Conservation (phyloP, 257 asterid species). For the Capsicum baccatum region DNA sequence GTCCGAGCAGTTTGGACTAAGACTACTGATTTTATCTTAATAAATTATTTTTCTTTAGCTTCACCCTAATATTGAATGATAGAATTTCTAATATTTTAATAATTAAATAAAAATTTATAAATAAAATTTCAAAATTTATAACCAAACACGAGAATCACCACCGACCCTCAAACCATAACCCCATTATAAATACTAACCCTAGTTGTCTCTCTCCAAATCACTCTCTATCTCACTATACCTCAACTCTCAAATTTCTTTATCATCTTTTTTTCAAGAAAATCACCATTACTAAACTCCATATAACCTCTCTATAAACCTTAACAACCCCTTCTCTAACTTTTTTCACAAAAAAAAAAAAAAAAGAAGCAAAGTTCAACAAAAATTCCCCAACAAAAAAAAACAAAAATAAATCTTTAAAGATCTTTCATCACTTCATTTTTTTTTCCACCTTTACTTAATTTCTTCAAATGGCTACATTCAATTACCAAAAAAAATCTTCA, state of each 20-base stretch:
- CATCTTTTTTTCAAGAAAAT: not conserved
- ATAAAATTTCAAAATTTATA: too few relatives aligned
- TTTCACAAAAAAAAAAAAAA: too few relatives aligned
- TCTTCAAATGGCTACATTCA: constrained; percentile 7
- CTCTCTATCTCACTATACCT: not conserved
- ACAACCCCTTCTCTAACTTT: not conserved
- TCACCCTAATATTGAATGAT: too few relatives aligned
- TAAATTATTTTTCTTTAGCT: too few relatives aligned
- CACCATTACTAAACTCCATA: not conserved
- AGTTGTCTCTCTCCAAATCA: not conserved
- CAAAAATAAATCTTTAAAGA: not conserved
- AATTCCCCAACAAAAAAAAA: not conserved
- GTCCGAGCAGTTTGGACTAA: too few relatives aligned
- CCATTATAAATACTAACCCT: constrained; percentile 11
- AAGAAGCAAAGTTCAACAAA: too few relatives aligned
- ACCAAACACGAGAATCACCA: not conserved
- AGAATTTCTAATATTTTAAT: too few relatives aligned
- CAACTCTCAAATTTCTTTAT: not conserved
- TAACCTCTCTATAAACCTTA: not conserved
- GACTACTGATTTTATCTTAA: too few relatives aligned
- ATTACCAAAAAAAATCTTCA: constrained; percentile 28
- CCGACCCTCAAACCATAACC: not conserved
- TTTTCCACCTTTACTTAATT: too few relatives aligned
- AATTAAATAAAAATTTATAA: too few relatives aligned
- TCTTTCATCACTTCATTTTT: not conserved